These are phyloP conservation scores for Tricholoma matsutake DNA, from an alignment of 768 basidiomycete genomes.

Conservation along the genomic window DNA sequence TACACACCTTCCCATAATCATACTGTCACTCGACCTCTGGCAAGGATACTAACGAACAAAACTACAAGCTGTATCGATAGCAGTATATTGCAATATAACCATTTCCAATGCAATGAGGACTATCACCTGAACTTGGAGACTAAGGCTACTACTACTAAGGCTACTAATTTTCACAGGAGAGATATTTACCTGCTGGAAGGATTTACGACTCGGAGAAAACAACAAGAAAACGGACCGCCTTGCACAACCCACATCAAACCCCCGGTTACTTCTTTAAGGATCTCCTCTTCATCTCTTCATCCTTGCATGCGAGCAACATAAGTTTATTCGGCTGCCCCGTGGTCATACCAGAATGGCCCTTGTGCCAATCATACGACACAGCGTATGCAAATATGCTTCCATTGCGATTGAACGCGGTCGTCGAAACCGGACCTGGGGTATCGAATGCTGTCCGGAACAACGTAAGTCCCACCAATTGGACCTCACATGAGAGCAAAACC, in stretches of 20 bases:
- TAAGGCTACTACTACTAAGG: neutral
- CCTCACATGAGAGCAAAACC: constrained; percentile 15
- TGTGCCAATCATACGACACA: constrained; percentile 91
- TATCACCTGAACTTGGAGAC: neutral
- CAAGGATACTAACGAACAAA: constrained; percentile 7
- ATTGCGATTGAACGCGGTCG: constrained; percentile 82
- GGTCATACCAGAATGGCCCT: constrained; percentile 85
- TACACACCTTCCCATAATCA: neutral
- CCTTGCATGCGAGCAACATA: constrained; percentile 81
- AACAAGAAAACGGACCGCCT: too few species aligned
- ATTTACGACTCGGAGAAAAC: neutral
- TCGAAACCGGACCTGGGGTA: constrained; percentile 70
- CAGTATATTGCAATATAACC: constrained; percentile 1
- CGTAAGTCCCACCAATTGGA: constrained; percentile 1
- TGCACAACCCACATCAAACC: neutral
- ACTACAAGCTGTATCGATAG: constrained; percentile 12
- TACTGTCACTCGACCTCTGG: neutral
- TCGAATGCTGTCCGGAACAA: constrained; percentile 57
- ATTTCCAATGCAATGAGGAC: neutral
- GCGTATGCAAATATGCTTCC: constrained; percentile 91
- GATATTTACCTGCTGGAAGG: neutral
- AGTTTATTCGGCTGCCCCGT: constrained; percentile 73
- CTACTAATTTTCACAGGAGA: too few species aligned
- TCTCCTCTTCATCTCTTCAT: constrained; percentile 79
- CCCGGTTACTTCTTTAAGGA: constrained; percentile 37